Evolutionary conservation across 805 yeast genomes (phyloP).

Genomic region (Wickerhamiella shivajii): DNA sequence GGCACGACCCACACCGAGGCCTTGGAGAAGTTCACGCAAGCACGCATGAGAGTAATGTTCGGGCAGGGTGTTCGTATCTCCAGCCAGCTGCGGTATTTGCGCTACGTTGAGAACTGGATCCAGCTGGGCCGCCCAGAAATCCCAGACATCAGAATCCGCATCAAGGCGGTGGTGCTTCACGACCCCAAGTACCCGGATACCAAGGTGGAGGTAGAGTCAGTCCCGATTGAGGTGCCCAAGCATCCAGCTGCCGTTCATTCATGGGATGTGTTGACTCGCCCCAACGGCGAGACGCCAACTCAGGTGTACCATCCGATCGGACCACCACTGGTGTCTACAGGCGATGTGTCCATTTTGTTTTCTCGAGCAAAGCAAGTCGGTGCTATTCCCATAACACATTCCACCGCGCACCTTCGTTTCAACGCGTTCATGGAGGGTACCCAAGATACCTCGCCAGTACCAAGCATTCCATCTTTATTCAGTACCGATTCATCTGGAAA

Average conservation of each 20-base stretch:
- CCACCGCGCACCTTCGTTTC: conserved; percentile 4
- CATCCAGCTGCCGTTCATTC: background rate
- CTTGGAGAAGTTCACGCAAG: conserved; percentile 35
- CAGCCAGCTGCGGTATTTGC: conserved; percentile 54
- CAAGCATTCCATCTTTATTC: background rate
- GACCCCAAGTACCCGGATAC: conserved; percentile 9
- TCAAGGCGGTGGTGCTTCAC: conserved; percentile 10
- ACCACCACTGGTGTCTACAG: conserved; percentile 1
- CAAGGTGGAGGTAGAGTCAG: conserved; percentile 6
- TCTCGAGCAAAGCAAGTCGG: conserved; percentile 2
- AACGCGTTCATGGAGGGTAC: conserved; percentile 6
- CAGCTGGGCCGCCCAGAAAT: background rate
- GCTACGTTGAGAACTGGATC: conserved; percentile 33
- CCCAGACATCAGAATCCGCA: conserved; percentile 1
- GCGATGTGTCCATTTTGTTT: conserved; percentile 6
- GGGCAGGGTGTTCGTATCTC: conserved; percentile 57
- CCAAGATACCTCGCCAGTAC: background rate
- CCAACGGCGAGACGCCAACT: conserved; percentile 3
- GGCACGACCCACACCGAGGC: conserved; percentile 33
- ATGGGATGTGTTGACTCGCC: conserved; percentile 3
- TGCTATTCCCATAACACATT: conserved; percentile 5
- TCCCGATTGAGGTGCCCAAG: background rate
- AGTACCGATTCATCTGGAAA: background rate
- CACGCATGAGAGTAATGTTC: conserved; percentile 41
- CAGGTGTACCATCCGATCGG: conserved; percentile 2